Evolutionary conservation across 768 basidiomycete genomes (phyloP).

Genomic region (Russula vinacea): DNA sequence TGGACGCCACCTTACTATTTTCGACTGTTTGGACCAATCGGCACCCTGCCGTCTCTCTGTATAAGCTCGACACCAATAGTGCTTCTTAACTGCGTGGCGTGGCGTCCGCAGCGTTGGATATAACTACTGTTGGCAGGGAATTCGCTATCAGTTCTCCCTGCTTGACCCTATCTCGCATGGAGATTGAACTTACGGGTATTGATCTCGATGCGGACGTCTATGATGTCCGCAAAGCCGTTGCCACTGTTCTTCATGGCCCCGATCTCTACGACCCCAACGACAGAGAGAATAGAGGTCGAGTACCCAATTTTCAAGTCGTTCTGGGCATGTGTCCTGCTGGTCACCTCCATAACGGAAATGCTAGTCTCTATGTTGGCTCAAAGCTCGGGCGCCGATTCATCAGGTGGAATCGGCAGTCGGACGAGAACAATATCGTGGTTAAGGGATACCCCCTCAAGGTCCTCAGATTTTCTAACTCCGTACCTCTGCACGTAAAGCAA

Average conservation of each 20-base stretch:
- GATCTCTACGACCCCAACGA: conserved; percentile 43
- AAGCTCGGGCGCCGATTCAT: conserved; percentile 48
- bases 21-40: too few relatives aligned
- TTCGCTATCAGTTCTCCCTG: too few relatives aligned
- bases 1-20: too few relatives aligned
- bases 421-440: conserved; percentile 32
- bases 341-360: conserved; percentile 55
- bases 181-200: conserved; percentile 39
- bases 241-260: conserved; percentile 54
- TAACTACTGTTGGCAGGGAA: too few relatives aligned
- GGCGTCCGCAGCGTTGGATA: too few relatives aligned
- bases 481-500: conserved; percentile 13
- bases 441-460: conserved; percentile 31
- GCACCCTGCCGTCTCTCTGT: too few relatives aligned
- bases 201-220: conserved; percentile 46
- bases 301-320: conserved; percentile 58
- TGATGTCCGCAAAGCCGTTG: conserved; percentile 58
- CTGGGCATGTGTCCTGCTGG: conserved; percentile 50
- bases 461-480: conserved; percentile 8
- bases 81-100: too few relatives aligned
- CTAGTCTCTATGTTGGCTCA: conserved; percentile 36
- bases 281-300: conserved; percentile 28
- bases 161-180: conserved; percentile 35
- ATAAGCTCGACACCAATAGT: too few relatives aligned
- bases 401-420: conserved; percentile 39